Conservation (phyloP, 192 early-diverging fungal genomes). For the Backusella macrospora region DNA sequence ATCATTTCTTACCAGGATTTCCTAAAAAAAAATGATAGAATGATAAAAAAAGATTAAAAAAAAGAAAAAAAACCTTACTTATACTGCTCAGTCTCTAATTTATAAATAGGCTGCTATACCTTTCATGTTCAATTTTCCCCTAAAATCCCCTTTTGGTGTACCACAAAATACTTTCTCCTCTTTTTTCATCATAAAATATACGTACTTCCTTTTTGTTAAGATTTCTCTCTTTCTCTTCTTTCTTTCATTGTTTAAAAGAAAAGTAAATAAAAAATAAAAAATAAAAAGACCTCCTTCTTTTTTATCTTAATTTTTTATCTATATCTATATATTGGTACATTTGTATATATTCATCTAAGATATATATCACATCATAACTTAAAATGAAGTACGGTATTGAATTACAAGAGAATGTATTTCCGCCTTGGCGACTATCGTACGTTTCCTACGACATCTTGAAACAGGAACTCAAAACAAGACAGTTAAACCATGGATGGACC, state of each 20-base stretch:
- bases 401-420: constrained; percentile 42
- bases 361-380: constrained; percentile 2
- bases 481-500: constrained; percentile 56
- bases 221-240: not conserved
- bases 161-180: constrained; percentile 13
- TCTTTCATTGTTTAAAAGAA: constrained; percentile 4
- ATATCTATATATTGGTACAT: not conserved
- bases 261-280: too few species aligned
- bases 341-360: not conserved
- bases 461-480: constrained; percentile 45
- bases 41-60: not conserved
- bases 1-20: not conserved
- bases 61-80: not conserved
- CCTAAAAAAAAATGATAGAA: not conserved
- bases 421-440: constrained; percentile 38
- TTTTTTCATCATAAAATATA: not conserved
- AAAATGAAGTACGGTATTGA: constrained; percentile 41
- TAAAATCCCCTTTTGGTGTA: constrained; percentile 1
- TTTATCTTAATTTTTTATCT: not conserved
- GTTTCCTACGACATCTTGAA: constrained; percentile 39
- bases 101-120: constrained; percentile 3
- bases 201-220: not conserved
- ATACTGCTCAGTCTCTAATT: not conserved
- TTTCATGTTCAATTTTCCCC: constrained; percentile 1
- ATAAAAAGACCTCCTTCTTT: constrained; percentile 5